A percentile compares a stretch with the other conserved stretches of the same genome.
These are phyloP conservation scores for Tritrichomonas foetus DNA, from an alignment of 208 protist species.

Conservation along the genomic window DNA sequence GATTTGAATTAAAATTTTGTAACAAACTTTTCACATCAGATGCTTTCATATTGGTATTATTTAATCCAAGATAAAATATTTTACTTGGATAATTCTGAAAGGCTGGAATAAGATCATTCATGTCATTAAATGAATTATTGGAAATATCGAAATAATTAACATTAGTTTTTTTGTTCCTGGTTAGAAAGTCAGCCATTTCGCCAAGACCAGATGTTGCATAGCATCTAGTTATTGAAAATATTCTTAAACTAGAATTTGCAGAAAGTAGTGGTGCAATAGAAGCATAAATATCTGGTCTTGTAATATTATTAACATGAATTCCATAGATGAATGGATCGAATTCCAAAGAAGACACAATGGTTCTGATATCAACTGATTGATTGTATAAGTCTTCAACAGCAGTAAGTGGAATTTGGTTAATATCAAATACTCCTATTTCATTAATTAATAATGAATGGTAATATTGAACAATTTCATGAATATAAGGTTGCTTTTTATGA, in stretches of 20 bases:
- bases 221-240: background rate
- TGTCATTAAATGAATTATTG: background rate
- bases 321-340: background rate
- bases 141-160: background rate
- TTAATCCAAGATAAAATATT: background rate
- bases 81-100: background rate
- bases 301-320: background rate
- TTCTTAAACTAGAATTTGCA: background rate
- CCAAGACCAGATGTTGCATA: background rate
- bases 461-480: background rate
- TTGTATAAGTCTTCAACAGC: background rate
- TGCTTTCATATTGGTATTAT: background rate
- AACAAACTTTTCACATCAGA: too few species aligned
- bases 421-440: background rate
- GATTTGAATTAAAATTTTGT: too few species aligned
- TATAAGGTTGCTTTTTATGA: background rate
- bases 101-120: background rate
- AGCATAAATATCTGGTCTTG: background rate
- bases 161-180: background rate
- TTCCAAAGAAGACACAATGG: background rate
- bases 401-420: background rate
- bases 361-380: background rate
- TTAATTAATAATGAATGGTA: background rate
- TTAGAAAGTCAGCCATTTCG: background rate
- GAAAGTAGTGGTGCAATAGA: background rate